Conservation (phyloP, 2,329 filamentous ascomycete species). For the Apiospora phragmitis region DNA sequence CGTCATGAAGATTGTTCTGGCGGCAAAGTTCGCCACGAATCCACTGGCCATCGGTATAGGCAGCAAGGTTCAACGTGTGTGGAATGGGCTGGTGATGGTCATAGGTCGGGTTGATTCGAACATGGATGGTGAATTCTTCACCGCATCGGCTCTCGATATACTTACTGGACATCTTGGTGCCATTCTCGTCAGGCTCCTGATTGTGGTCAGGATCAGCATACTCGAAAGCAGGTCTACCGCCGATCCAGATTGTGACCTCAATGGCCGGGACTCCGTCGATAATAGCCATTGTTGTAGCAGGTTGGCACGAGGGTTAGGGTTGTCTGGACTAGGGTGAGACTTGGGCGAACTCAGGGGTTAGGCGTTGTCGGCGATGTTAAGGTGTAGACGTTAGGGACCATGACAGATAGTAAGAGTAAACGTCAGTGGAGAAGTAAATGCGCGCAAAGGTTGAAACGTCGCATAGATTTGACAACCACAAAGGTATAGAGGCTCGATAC, state of each 20-base stretch:
- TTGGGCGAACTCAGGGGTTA: neutral
- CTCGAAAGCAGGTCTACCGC: conserved; percentile 21
- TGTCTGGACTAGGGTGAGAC: neutral
- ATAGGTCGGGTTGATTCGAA: conserved; percentile 16
- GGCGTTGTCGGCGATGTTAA: neutral
- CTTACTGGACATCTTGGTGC: conserved; percentile 3
- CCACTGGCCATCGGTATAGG: conserved; percentile 23
- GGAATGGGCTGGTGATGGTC: conserved; percentile 12
- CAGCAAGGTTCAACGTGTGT: conserved; percentile 17
- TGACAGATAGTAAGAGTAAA: neutral
- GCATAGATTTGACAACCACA: neutral
- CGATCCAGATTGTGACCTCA: conserved; percentile 23
- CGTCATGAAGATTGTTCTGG: neutral
- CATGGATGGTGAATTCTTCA: conserved; percentile 19
- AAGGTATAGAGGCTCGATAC: neutral
- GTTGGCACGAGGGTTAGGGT: neutral
- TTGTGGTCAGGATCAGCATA: conserved; percentile 19
- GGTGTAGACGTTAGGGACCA: too few relatives aligned
- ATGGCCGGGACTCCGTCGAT: conserved; percentile 23
- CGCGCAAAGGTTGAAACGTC: neutral
- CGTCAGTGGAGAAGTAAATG: neutral
- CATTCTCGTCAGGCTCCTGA: neutral
- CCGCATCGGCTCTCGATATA: conserved; percentile 25
- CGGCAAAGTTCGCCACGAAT: conserved; percentile 14
- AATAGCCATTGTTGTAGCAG: conserved; percentile 24